A percentile compares a stretch with the other conserved stretches of the same genome.
phyloP scores from a whole-genome alignment of 2,329 filamentous ascomycete species.

The Xylariomycetidae sp. region DNA sequence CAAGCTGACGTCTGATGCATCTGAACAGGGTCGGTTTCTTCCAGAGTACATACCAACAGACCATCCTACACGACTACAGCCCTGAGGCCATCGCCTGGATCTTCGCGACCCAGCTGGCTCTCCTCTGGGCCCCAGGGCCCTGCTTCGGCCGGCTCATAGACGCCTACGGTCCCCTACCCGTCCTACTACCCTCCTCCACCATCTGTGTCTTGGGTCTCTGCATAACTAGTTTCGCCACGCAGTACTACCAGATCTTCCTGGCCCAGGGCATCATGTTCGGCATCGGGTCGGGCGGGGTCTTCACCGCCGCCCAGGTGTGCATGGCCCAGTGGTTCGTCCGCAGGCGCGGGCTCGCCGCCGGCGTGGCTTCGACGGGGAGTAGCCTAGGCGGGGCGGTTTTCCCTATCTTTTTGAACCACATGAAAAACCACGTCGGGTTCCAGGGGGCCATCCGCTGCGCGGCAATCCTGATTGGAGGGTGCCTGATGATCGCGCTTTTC shows the following conservation, averaged over 20 bases:
- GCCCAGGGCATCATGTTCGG: conserved; percentile 10
- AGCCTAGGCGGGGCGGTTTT: conserved; percentile 16
- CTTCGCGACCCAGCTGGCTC: conserved; percentile 14
- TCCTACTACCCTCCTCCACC: conserved; percentile 10
- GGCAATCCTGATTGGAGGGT: conserved; percentile 7
- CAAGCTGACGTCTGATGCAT: not conserved
- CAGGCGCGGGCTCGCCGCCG: conserved; percentile 8
- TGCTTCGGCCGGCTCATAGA: conserved; percentile 16
- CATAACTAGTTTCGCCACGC: conserved; percentile 12
- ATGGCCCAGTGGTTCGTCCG: conserved; percentile 13
- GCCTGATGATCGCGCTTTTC: conserved; percentile 9
- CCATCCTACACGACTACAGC: conserved; percentile 9
- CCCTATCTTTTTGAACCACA: conserved; percentile 9
- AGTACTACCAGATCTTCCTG: conserved; percentile 15
- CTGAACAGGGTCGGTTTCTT: conserved; percentile 15
- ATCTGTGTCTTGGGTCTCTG: conserved; percentile 12
- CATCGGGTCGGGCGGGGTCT: conserved; percentile 11
- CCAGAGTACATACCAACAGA: conserved; percentile 13
- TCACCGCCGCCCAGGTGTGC: conserved; percentile 7
- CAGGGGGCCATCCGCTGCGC: conserved; percentile 2
- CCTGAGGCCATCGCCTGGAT: conserved; percentile 16
- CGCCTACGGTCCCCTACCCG: conserved; percentile 12
- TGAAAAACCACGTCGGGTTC: conserved; percentile 4
- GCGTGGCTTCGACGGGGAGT: conserved; percentile 8
- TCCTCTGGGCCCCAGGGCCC: conserved; percentile 14